These are phyloP conservation scores for Circinella umbellata DNA, from an alignment of 371 early-diverging fungal genomes.

Conservation along the genomic window DNA sequence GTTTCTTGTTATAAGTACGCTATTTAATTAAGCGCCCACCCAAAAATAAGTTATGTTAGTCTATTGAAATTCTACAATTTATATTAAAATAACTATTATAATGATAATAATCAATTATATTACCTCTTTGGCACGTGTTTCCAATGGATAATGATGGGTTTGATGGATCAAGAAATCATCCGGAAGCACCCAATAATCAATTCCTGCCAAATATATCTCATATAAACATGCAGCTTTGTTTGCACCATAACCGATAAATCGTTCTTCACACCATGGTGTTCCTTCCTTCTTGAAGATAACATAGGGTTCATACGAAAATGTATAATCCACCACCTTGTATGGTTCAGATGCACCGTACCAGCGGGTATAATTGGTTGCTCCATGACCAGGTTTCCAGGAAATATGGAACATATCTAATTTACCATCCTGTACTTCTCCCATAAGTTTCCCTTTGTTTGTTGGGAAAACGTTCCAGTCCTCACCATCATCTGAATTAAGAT, in stretches of 20 bases:
- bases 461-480: slow-evolving; percentile 57
- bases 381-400: slow-evolving; percentile 61
- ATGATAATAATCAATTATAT: background rate
- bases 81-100: no score
- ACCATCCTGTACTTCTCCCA: slow-evolving; percentile 45
- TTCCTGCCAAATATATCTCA: slow-evolving; percentile 68
- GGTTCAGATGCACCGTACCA: slow-evolving; percentile 54
- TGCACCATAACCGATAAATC: slow-evolving; percentile 73
- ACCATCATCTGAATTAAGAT: slow-evolving; percentile 54
- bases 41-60: no score
- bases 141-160: slow-evolving; percentile 67
- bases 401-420: slow-evolving; percentile 64
- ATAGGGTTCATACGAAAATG: slow-evolving; percentile 67
- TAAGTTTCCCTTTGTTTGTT: slow-evolving; percentile 41
- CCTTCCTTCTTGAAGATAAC: slow-evolving; percentile 67
- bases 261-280: slow-evolving; percentile 71
- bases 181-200: slow-evolving; percentile 68
- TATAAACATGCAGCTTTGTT: slow-evolving; percentile 76
- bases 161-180: slow-evolving; percentile 70
- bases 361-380: slow-evolving; percentile 58
- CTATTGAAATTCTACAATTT: no score
- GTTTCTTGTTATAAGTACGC: slow-evolving; percentile 68
- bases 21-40: slow-evolving; percentile 17
- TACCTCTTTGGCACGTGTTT: slow-evolving; percentile 67
- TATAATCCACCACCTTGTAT: slow-evolving; percentile 58